Base-by-base conservation (phyloP, 495 filamentous ascomycete species). In the Entonaema liquescens region DNA sequence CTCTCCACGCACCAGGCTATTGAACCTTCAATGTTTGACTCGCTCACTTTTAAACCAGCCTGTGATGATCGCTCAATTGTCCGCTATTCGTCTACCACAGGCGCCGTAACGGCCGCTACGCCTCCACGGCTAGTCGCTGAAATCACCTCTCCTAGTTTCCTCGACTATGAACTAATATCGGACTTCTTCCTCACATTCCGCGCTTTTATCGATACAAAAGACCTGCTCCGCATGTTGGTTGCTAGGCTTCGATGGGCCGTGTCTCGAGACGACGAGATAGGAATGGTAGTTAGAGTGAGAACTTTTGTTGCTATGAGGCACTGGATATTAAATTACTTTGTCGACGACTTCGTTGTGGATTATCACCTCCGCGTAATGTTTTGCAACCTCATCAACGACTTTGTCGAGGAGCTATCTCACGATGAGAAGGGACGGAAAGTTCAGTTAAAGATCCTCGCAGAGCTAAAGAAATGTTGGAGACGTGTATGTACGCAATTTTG, bases 101-200 rank as follows among this genome's bases (percentile, higher is more conserved):
- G 90, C 40, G 87, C 92, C 59, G 95, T 99, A 28, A 89, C 87
- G 35, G 95, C 96, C 53, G 95, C 96, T 15, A 97, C 93, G 0
- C 93, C 95, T 1, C 91, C 93, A 8, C 89, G 96, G 12, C 88
- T 99, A 35, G 92, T 99, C 50, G 95, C 94, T n/a, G 93, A 99
- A 78, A 97, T 99, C 65, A 98, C 95, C 3, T 98, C 96, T 17
- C 92, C 94, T 19, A 91, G 88, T 54, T 98, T 98, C 77, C 87
- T 99, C 67, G 95, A 99, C 78, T 99, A 99, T 79, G 95, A 98
- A 76, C 87, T 99, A 5, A 86, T 99, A 1, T 98, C 96, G 0
- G 95, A 98, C 79, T 99, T 99, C 82, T 99, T 99, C 74, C 88
- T 99, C 38, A 98, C 96, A 1, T 98, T 91, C 71, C 93, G 95